phyloP scores from a whole-genome alignment of 305 asterid species.

The Plantago rigida region DNA sequence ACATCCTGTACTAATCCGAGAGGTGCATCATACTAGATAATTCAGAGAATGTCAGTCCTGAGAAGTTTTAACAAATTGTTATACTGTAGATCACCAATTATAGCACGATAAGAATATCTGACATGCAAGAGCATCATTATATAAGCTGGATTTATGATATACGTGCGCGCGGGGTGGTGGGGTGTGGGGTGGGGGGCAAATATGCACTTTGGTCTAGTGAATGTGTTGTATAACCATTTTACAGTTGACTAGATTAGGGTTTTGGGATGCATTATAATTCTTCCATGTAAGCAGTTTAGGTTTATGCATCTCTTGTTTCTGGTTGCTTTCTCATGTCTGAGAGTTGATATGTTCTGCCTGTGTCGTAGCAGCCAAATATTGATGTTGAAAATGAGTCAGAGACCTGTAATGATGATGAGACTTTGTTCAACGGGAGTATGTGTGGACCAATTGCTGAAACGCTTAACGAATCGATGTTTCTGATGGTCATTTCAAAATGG shows the following conservation, averaged over 20 bases:
- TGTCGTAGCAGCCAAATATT: constrained; percentile 43
- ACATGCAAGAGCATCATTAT: neutral
- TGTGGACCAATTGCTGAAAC: constrained; percentile 95
- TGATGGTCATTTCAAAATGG: constrained; percentile 75
- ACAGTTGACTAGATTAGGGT: neutral
- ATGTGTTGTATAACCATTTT: neutral
- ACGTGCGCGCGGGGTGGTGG: neutral
- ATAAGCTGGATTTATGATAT: neutral
- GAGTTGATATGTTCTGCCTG: constrained; percentile 22
- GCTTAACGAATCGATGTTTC: constrained; percentile 77
- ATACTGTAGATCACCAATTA: neutral
- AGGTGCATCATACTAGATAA: neutral
- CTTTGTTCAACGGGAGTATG: constrained; percentile 56
- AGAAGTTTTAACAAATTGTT: neutral
- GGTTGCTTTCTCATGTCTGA: constrained; percentile 18
- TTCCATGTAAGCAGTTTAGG: constrained; percentile 7
- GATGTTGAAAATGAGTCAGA: constrained; percentile 40
- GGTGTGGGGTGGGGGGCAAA: neutral
- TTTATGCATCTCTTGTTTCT: constrained; percentile 16
- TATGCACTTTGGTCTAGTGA: neutral
- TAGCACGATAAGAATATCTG: neutral
- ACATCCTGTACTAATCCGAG: neutral
- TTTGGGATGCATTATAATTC: constrained; percentile 3
- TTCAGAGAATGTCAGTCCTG: neutral
- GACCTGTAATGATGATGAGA: constrained; percentile 33